phyloP scores from a whole-genome alignment of 768 basidiomycete genomes.

The Gloeophyllum trabeum region DNA sequence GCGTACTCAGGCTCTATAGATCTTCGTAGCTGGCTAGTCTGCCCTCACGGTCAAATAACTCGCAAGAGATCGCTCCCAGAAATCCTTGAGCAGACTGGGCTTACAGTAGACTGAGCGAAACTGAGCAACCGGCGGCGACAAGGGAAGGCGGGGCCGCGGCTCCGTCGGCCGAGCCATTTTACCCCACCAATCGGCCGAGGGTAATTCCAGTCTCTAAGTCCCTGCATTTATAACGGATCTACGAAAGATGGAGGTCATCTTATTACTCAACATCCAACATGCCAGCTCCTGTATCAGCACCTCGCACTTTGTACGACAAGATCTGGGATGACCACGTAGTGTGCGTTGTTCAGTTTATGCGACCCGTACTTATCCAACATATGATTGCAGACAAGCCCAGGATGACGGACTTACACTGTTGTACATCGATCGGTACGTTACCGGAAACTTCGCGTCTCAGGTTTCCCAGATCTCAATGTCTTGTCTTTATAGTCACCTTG shows the following conservation, averaged over 20 bases:
- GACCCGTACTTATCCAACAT: slow-evolving; percentile 1
- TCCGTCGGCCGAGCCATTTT: not conserved
- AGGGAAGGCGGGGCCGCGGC: not conserved
- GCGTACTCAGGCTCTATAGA: no score
- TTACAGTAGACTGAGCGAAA: no score
- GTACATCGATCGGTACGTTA: slow-evolving; percentile 45
- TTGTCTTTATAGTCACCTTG: slow-evolving; percentile 30
- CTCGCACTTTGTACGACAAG: slow-evolving; percentile 94
- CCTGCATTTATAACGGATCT: not conserved
- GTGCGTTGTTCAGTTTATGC: slow-evolving; percentile 26
- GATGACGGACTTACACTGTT: slow-evolving; percentile 72
- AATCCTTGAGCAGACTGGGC: no score
- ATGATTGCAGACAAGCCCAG: slow-evolving; percentile 47
- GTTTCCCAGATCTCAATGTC: slow-evolving; percentile 4
- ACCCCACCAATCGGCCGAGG: not conserved
- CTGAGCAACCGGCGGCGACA: no score
- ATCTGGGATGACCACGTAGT: slow-evolving; percentile 97
- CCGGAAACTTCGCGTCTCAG: not conserved
- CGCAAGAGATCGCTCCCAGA: no score
- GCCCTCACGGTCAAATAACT: no score
- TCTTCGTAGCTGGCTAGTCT: no score
- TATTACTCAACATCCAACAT: slow-evolving; percentile 18
- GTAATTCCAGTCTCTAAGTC: not conserved
- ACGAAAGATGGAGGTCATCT: not conserved
- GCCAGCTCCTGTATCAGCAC: slow-evolving; percentile 44